Evolutionary conservation across 2,329 filamentous ascomycete genomes (phyloP).

Genomic region (Penicillium vulpinum): DNA sequence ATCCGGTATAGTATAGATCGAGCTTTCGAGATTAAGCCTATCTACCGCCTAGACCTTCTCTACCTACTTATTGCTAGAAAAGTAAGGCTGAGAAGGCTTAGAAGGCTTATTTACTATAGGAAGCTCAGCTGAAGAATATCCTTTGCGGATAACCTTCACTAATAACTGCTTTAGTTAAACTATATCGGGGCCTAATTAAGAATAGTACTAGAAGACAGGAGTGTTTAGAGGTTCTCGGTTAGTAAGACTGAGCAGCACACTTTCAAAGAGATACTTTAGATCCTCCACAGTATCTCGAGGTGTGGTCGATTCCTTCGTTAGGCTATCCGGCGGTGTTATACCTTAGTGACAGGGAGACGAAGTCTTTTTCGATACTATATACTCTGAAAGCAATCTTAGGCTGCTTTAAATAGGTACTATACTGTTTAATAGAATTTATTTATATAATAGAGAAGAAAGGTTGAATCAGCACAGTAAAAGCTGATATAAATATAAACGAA

Average conservation of each 20-base stretch:
- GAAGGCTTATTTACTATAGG: not conserved
- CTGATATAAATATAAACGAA: not conserved
- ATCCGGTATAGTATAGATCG: no score
- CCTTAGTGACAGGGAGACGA: not conserved
- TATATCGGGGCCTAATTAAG: slow-evolving; percentile 4
- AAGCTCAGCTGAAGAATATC: not conserved
- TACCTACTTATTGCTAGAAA: not conserved
- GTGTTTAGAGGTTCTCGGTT: slow-evolving; percentile 7
- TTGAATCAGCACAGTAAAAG: not conserved
- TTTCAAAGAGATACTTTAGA: slow-evolving; percentile 12
- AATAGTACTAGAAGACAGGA: slow-evolving; percentile 10
- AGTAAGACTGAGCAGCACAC: slow-evolving; percentile 1
- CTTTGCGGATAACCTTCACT: not conserved
- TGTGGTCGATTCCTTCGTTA: not conserved
- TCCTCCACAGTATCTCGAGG: not conserved
- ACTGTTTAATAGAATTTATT: not conserved
- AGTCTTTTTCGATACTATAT: not conserved
- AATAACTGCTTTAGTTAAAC: slow-evolving; percentile 10
- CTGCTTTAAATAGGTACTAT: not conserved
- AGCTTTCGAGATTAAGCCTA: no score
- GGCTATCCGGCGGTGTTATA: slow-evolving; percentile 7
- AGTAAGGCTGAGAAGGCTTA: slow-evolving; percentile 2
- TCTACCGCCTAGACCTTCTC: no score
- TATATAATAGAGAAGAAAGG: not conserved
- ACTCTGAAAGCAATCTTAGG: not conserved